These are phyloP conservation scores for Eucalyptus sp. DNA, from an alignment of 345 rosid genomes.

Conservation along the genomic window DNA sequence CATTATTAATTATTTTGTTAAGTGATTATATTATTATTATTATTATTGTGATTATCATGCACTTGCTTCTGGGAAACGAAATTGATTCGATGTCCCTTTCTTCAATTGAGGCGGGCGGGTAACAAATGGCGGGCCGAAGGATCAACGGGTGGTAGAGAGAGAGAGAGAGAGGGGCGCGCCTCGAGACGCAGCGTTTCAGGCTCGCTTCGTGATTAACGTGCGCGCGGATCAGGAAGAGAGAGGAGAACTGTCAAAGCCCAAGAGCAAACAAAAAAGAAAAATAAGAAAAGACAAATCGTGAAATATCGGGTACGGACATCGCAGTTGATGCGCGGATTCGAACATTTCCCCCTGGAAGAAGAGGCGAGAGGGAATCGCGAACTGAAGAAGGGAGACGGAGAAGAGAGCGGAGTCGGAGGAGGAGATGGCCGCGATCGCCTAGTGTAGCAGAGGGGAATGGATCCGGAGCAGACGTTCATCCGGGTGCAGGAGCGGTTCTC, in stretches of 20 bases:
- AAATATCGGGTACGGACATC: background rate
- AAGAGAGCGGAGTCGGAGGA: background rate
- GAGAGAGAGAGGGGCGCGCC: background rate
- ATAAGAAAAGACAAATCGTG: background rate
- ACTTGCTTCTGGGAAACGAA: background rate
- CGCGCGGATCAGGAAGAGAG: background rate
- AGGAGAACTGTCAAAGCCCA: background rate
- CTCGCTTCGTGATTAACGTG: background rate
- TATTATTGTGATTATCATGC: background rate
- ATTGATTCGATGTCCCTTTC: background rate
- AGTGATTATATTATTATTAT: background rate
- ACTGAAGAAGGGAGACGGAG: background rate
- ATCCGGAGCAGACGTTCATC: constrained; percentile 96
- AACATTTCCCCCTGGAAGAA: background rate
- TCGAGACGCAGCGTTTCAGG: background rate
- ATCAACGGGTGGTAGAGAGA: background rate
- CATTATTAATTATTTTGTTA: background rate
- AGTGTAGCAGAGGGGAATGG: constrained; percentile 32
- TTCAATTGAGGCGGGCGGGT: background rate
- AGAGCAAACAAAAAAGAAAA: background rate
- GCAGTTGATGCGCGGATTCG: background rate
- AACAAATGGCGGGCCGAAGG: background rate
- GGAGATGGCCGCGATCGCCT: background rate
- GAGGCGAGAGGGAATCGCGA: background rate
- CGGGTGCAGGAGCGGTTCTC: constrained; percentile 94